Evolutionary conservation across 225 moss, liverwort and hornwort genomes (phyloP).

Genomic region (Bryum argenteum): DNA sequence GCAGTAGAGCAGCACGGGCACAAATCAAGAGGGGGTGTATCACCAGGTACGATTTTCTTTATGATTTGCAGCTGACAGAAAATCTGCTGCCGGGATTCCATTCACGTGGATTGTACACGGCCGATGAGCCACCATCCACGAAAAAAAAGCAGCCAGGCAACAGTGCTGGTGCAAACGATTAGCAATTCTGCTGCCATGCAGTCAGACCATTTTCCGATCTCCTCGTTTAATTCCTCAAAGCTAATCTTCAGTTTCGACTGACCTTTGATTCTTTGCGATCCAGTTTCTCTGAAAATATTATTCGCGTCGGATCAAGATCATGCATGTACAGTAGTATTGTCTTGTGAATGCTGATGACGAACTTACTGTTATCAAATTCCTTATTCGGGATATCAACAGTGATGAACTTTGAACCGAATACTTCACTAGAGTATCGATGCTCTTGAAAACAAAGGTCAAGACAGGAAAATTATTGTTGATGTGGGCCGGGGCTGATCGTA

Average conservation of each 20-base stretch:
- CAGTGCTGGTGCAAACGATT: not conserved
- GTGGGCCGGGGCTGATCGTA: not conserved
- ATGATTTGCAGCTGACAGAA: slow-evolving; percentile 42
- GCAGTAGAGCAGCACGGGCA: not conserved
- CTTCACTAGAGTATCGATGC: too few relatives aligned
- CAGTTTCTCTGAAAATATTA: not conserved
- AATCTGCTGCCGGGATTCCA: slow-evolving; percentile 37
- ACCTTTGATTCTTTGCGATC: not conserved
- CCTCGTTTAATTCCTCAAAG: not conserved
- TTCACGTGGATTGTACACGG: slow-evolving; percentile 27
- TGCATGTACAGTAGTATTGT: not conserved
- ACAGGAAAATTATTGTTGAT: not conserved
- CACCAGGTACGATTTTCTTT: slow-evolving; percentile 37
- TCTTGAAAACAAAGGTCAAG: too few relatives aligned
- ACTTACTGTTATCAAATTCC: too few relatives aligned
- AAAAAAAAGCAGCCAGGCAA: not conserved
- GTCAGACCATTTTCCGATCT: not conserved
- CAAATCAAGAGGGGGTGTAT: slow-evolving; percentile 21
- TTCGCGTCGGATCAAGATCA: too few relatives aligned
- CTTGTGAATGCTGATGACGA: not conserved
- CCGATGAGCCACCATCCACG: not conserved
- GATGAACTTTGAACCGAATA: too few relatives aligned
- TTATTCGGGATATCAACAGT: not conserved
- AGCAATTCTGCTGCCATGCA: too few relatives aligned
- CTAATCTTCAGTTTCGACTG: not conserved